Evolutionary conservation across 1,139 yeast species (phyloP), one percentile per base, ranked within the genome.

Genomic region (Scheffersomyces stambukii): DNA sequence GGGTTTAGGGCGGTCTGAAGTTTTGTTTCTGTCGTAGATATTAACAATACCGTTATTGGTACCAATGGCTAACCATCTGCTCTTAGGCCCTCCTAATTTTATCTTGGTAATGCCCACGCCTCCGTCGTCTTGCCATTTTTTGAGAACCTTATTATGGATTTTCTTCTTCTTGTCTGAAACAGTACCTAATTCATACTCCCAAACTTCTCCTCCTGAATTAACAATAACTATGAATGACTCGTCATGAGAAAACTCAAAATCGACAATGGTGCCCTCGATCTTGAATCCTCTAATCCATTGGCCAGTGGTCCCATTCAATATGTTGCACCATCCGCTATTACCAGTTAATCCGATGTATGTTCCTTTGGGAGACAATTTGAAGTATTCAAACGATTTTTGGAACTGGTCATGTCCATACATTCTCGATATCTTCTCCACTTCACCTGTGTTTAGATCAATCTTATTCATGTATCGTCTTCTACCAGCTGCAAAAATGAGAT

Each of bases 381-480:
- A 85, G 46, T 79, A 71, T 52, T 91, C 98, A 70, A 86, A 85
- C n/a, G 93, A 81, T 43, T 74, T 71, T 59, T 89, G 97, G 27
- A 79, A 76, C 27, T 73, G 66, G 50, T 85, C 95, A 48, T 88
- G 95, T 2, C 98, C 98, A 50, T 89, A 91, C 70, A 91, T 64
- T 56, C 96, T 75, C 30, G 86, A 76, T 27, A 91, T 76, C 55
- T 89, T 91, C 41, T 86, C 95, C 23, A 88, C 78, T 12, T 63
- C 64, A n/a, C 89, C 88, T 8, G 71, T 64, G 30, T 74, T 73
- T 32, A 91, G 66, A 54, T 88, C 91, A 95, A 97, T 89, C 32
- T 86, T 78, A 57, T 83, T 85, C 84, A 91, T 79, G 52, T 81
- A 89, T 36, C 85, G 73, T 61, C 98, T 77, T 61, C 96, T 77